Evolutionary conservation across 108 stramenopile species (phyloP).

Genomic region (Cyclotella atomus): DNA sequence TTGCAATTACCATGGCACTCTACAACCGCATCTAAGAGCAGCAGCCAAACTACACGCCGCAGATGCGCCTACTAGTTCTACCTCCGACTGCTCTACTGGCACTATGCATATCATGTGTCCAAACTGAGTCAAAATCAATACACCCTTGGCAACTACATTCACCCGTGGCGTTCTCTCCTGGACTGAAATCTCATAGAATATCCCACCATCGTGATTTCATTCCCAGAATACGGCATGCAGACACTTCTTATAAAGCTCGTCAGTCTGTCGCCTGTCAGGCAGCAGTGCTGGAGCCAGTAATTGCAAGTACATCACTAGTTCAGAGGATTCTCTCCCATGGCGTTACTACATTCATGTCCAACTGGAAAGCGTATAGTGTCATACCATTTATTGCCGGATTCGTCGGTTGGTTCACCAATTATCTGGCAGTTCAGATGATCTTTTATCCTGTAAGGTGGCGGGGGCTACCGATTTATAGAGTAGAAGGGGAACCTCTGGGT

Average conservation of each 20-base stretch:
- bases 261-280: constrained; percentile 12
- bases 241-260: neutral
- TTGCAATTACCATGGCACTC: no score
- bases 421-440: constrained; percentile 62
- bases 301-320: constrained; percentile 26
- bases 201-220: neutral
- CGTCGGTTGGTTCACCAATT: constrained; percentile 72
- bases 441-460: constrained; percentile 59
- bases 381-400: constrained; percentile 55
- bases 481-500: constrained; percentile 58
- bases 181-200: neutral
- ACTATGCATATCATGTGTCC: neutral
- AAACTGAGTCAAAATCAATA: constrained; percentile 3
- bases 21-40: no score
- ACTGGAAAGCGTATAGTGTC: constrained; percentile 50
- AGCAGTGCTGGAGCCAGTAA: constrained; percentile 34
- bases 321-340: constrained; percentile 29
- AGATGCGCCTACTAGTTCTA: neutral
- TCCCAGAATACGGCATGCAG: neutral
- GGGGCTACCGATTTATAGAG: constrained; percentile 48
- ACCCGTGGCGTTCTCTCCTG: constrained; percentile 16
- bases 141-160: neutral
- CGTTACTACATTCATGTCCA: constrained; percentile 42
- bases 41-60: no score
- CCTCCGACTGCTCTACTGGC: neutral